Evolutionary conservation across 2,329 filamentous ascomycete species (phyloP), one percentile per base, ranked within the genome.

Genomic region (Byssoonygena ceratinophila): DNA sequence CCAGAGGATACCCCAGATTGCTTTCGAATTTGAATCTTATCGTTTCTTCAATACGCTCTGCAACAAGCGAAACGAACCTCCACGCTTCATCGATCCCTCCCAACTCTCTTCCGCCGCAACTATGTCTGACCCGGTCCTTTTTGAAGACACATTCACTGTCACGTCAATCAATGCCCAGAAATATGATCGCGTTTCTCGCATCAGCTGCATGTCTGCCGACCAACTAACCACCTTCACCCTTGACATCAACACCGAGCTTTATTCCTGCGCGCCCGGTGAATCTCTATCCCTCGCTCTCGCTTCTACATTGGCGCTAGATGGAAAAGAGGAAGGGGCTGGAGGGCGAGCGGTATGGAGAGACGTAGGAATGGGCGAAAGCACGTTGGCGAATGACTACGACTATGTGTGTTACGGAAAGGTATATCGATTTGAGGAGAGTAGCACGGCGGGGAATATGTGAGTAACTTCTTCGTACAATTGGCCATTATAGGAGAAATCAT

Each of bases 161-260:
- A 91, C 82, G 60, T 73, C 79, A 52, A 75, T 88, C 68, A 86
- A 95, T 74, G 79, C 83, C 64, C 80, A 83, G 64, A 95, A 96
- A 73, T 98, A 98, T 72, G 92, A 97, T 74, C 87, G 91, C 59
- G 91, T 96, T 23, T 85, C 87, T 52, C 91, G 92, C 61, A 81
- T 97, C 65, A 81, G 76, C 52, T 89, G 82, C 65, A 85, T 79
- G 48, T 91, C 85, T 22, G 76, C 79, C 60, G 88, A 94, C 71
- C 80, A 79, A 61, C 76, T 81, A 58, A 87, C 85, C 27, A 77
- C 81, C 58, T 83, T 97, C 74, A 83, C 81, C 4, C 85, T 98
- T 55, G 92, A 98, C 72, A 82, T 97, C 71, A 96, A 97, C 76
- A 85, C 81, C 54, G 91, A 98, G 72, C 80, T 98, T 6, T 96